Conservation (phyloP, 768 basidiomycete genomes). For the Tulasnella sp. region DNA sequence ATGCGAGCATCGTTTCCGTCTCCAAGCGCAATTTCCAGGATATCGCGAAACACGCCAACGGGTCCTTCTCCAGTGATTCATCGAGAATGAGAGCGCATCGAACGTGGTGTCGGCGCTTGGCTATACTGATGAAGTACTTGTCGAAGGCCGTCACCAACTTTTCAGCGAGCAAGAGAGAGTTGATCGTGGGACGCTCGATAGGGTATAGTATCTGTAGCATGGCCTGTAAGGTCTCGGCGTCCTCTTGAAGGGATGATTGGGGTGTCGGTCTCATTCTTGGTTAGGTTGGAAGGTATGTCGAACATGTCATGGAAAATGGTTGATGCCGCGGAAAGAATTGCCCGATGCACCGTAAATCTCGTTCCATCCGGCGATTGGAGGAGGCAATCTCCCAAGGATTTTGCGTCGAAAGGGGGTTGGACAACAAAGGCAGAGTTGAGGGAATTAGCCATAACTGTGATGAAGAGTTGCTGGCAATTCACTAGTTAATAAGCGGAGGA, state of each 20-base stretch:
- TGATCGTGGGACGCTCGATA: neutral
- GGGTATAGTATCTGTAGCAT: neutral
- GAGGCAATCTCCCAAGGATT: neutral
- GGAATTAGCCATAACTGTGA: too few species aligned
- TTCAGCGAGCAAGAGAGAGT: neutral
- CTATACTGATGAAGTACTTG: neutral
- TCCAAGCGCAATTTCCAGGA: neutral
- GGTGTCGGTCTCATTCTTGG: neutral
- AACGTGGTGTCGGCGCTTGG: neutral
- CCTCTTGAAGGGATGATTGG: neutral
- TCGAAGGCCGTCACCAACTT: neutral
- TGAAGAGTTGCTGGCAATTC: neutral
- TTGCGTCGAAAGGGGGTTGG: neutral
- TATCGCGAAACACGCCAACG: neutral
- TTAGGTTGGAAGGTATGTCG: neutral
- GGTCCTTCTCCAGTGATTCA: neutral
- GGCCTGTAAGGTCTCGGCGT: neutral
- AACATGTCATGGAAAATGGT: conserved; percentile 26
- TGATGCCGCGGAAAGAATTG: conserved; percentile 6
- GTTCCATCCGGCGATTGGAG: conserved; percentile 19
- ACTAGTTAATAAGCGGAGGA: too few species aligned
- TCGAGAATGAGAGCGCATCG: too few species aligned
- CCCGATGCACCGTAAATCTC: neutral
- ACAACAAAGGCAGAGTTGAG: neutral
- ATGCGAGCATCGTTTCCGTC: neutral